Conservation (phyloP, 805 yeast species). For the Candida pseudofarinosa region DNA sequence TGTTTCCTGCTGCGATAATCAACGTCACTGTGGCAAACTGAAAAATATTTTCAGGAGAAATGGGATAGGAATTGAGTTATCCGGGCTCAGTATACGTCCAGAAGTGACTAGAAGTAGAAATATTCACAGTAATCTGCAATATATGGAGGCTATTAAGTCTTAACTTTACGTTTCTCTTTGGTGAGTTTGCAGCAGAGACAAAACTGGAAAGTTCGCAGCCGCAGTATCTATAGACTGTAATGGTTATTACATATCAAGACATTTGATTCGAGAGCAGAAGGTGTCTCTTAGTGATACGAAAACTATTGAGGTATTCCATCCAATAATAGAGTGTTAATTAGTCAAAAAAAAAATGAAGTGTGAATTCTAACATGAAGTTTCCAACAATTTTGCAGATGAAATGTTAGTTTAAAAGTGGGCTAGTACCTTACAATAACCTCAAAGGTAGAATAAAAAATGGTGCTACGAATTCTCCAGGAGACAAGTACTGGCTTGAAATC, state of each 20-base stretch:
- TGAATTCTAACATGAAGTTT: neutral
- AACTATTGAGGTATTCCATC: neutral
- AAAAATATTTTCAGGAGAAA: too few relatives aligned
- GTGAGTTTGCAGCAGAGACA: neutral
- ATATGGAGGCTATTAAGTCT: too few relatives aligned
- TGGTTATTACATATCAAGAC: neutral
- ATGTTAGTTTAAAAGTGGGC: neutral
- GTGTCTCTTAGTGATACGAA: neutral
- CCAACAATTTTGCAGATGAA: neutral
- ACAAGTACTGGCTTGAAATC: neutral
- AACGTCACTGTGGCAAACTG: too few relatives aligned
- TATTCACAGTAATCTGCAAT: too few relatives aligned
- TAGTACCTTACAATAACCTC: neutral
- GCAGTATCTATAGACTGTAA: neutral
- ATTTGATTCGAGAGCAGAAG: neutral
- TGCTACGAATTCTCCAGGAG: neutral
- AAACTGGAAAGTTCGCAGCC: neutral
- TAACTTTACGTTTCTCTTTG: too few relatives aligned
- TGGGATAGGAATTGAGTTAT: too few relatives aligned
- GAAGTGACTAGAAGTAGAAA: too few relatives aligned
- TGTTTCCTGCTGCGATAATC: too few relatives aligned
- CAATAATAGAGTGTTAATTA: neutral
- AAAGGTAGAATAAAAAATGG: neutral
- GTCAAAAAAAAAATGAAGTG: neutral
- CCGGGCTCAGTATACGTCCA: too few relatives aligned